phyloP scores from a whole-genome alignment of 2,329 filamentous ascomycete species.

The Colletotrichum coccodes region DNA sequence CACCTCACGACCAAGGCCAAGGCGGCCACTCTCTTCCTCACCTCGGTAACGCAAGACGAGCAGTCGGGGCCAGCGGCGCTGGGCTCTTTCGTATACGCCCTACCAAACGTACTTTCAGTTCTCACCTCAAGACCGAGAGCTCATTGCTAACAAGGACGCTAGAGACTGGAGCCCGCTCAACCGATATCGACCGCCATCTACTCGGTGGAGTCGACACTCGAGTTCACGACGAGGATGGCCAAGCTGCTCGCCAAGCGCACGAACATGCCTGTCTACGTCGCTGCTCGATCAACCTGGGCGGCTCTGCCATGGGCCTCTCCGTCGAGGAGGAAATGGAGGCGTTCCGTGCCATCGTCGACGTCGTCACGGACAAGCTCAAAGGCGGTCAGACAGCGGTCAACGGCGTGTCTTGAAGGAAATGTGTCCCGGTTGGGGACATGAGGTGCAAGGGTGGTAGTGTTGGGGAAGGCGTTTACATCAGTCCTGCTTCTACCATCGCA shows the following conservation, averaged over 20 bases:
- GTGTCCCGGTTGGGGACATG: background rate
- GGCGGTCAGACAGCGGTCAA: slow-evolving; percentile 37
- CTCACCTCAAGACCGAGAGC: background rate
- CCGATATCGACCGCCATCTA: slow-evolving; percentile 84
- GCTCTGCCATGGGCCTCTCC: slow-evolving; percentile 78
- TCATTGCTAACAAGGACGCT: background rate
- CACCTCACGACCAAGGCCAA: slow-evolving; percentile 68
- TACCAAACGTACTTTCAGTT: slow-evolving; percentile 78
- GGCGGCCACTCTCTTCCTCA: slow-evolving; percentile 69
- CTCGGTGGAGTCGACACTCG: slow-evolving; percentile 78
- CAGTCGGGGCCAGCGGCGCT: slow-evolving; percentile 64
- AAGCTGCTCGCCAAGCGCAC: slow-evolving; percentile 82
- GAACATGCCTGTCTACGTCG: slow-evolving; percentile 85
- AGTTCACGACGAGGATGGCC: slow-evolving; percentile 87
- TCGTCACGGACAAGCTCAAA: slow-evolving; percentile 68
- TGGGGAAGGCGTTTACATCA: background rate
- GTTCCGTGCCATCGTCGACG: slow-evolving; percentile 78
- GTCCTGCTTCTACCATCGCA: background rate
- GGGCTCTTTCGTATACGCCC: slow-evolving; percentile 92
- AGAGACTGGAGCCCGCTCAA: slow-evolving; percentile 66
- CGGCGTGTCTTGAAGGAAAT: slow-evolving; percentile 10
- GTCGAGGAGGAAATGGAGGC: slow-evolving; percentile 96
- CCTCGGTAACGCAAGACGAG: slow-evolving; percentile 66
- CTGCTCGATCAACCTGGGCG: slow-evolving; percentile 83
- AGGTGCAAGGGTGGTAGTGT: background rate